phyloP scores from a whole-genome alignment of 2,329 filamentous ascomycete genomes.

The Exophiala aquamarina region DNA sequence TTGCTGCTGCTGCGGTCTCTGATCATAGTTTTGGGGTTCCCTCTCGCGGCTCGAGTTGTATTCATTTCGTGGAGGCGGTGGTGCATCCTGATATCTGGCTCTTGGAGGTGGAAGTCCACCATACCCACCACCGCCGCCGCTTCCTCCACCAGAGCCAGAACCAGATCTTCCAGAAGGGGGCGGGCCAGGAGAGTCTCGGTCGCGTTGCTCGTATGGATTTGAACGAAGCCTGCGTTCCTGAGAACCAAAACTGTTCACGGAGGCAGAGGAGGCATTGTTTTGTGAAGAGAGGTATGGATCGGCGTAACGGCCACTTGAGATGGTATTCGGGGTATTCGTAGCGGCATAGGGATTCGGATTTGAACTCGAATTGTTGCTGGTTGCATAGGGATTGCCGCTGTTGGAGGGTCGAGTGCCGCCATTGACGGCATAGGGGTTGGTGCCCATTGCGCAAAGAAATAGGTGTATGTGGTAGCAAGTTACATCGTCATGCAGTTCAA shows the following conservation, averaged over 20 bases:
- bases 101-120: conserved; percentile 22
- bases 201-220: conserved; percentile 26
- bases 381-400: conserved; percentile 24
- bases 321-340: conserved; percentile 16
- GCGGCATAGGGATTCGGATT: conserved; percentile 22
- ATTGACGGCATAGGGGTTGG: neutral
- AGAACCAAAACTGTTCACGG: conserved; percentile 26
- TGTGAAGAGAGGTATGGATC: conserved; percentile 24
- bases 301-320: conserved; percentile 18
- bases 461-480: neutral
- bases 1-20: conserved; percentile 9
- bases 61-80: conserved; percentile 16
- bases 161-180: conserved; percentile 14
- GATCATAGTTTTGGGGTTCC: conserved; percentile 19
- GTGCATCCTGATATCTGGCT: conserved; percentile 13
- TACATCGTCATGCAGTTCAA: neutral
- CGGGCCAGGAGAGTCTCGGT: conserved; percentile 19
- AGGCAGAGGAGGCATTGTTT: conserved; percentile 26
- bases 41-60: conserved; percentile 15
- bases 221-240: conserved; percentile 23
- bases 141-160: conserved; percentile 16
- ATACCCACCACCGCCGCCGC: conserved; percentile 23
- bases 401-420: conserved; percentile 5
- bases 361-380: conserved; percentile 11
- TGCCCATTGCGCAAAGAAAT: neutral